Conservation (phyloP, 2,329 filamentous ascomycete species). For the Esteya vermicola region DNA sequence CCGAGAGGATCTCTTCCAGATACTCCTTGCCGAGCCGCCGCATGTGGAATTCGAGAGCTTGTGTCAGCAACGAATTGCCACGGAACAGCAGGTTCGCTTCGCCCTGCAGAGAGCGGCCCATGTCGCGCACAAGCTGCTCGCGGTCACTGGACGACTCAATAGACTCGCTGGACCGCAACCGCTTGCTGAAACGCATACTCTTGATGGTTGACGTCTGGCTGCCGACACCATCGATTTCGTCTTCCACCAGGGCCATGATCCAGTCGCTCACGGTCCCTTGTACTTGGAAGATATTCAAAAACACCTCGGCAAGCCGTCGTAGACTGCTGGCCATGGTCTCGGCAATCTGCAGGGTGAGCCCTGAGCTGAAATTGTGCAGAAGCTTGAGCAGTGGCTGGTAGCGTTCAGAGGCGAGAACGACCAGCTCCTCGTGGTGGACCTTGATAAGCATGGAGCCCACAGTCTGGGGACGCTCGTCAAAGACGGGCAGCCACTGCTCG, state of each 20-base stretch:
- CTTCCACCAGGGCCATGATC: conserved; percentile 86
- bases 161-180: conserved; percentile 58
- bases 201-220: conserved; percentile 68
- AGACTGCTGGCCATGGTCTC: conserved; percentile 65
- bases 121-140: conserved; percentile 59
- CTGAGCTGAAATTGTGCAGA: conserved; percentile 70
- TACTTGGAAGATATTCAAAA: conserved; percentile 92
- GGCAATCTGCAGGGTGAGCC: conserved; percentile 73
- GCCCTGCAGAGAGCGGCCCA: conserved; percentile 64
- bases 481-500: conserved; percentile 78
- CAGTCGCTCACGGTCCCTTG: conserved; percentile 74
- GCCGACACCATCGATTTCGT: conserved; percentile 88
- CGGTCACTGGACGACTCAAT: conserved; percentile 48
- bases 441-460: conserved; percentile 78
- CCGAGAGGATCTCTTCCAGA: conserved; percentile 71
- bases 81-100: conserved; percentile 93
- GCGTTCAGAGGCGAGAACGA: conserved; percentile 74
- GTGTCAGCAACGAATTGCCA: conserved; percentile 86
- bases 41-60: conserved; percentile 92
- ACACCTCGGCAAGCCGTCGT: conserved; percentile 66
- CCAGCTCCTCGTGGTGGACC: conserved; percentile 72
- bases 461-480: conserved; percentile 60
- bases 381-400: conserved; percentile 73
- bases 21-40: conserved; percentile 86
- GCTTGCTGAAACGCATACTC: conserved; percentile 56